Conservation (phyloP, 192 early-diverging fungal species). For the Dimargaris xerosporica region DNA sequence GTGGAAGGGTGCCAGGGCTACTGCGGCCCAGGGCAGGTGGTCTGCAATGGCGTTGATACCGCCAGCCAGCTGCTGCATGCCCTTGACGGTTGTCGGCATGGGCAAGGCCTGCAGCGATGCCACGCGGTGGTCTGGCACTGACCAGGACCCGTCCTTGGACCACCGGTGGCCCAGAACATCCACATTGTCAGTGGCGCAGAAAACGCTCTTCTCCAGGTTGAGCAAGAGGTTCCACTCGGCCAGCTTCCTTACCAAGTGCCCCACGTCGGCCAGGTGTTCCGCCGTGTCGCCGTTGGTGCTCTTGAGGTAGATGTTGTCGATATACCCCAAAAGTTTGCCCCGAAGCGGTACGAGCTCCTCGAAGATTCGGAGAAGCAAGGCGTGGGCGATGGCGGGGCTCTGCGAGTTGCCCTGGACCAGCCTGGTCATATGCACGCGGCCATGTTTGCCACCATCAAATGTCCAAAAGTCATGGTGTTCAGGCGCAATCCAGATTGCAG, state of each 20-base stretch:
- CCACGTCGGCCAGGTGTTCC: slow-evolving; percentile 13
- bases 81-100: slow-evolving; percentile 12
- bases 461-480: slow-evolving; percentile 13
- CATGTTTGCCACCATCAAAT: neutral
- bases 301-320: slow-evolving; percentile 24
- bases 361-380: slow-evolving; percentile 8
- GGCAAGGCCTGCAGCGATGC: slow-evolving; percentile 8
- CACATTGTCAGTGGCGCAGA: slow-evolving; percentile 1
- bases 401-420: slow-evolving; percentile 18
- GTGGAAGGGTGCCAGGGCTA: slow-evolving; percentile 16
- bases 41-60: slow-evolving; percentile 16
- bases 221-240: slow-evolving; percentile 11
- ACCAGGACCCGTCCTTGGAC: slow-evolving; percentile 11
- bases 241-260: neutral
- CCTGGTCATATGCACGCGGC: neutral
- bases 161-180: slow-evolving; percentile 7
- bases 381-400: slow-evolving; percentile 14
- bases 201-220: slow-evolving; percentile 13
- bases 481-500: neutral
- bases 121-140: slow-evolving; percentile 12
- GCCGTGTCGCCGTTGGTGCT: neutral
- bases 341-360: neutral
- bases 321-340: slow-evolving; percentile 16
- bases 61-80: slow-evolving; percentile 11
- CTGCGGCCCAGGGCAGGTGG: slow-evolving; percentile 15